Percentiles rank a stretch among this genome's conserved stretches.
Evolutionary conservation across 805 yeast genomes (phyloP).

Genomic region (Myxozyma nipponensis): DNA sequence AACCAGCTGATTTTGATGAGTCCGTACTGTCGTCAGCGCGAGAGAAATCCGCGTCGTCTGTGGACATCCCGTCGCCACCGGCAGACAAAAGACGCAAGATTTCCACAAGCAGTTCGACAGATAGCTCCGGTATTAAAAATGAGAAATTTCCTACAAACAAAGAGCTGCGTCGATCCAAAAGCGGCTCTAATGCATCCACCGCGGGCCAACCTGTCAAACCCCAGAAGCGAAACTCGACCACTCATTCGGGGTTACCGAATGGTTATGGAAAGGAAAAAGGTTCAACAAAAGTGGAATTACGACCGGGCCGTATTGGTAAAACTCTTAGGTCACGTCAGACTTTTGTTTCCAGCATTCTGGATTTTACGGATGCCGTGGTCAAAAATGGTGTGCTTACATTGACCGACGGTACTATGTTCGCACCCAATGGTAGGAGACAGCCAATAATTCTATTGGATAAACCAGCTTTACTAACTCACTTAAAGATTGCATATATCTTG

Average conservation of each 20-base stretch:
- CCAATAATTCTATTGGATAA: background rate
- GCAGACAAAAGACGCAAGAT: slow-evolving; percentile 30
- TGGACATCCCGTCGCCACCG: slow-evolving; percentile 28
- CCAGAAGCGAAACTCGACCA: background rate
- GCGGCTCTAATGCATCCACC: background rate
- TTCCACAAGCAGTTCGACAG: slow-evolving; percentile 1
- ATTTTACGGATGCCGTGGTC: slow-evolving; percentile 42
- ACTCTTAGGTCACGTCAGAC: background rate
- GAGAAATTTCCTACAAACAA: no score
- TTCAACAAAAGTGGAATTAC: background rate
- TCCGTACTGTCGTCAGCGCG: background rate
- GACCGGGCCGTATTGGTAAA: background rate
- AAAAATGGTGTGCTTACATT: slow-evolving; percentile 33
- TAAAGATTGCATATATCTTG: slow-evolving; percentile 70
- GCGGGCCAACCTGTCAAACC: background rate
- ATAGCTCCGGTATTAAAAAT: background rate
- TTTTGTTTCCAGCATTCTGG: slow-evolving; percentile 35
- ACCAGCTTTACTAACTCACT: background rate
- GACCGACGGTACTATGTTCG: slow-evolving; percentile 30
- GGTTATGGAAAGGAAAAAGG: no score
- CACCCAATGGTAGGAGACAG: slow-evolving; percentile 33
- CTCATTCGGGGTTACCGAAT: no score
- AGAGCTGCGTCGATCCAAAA: no score
- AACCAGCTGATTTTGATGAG: slow-evolving; percentile 27
- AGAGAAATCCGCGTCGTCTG: slow-evolving; percentile 26